A percentile compares a stretch with the other conserved stretches of the same genome.
Conservation (phyloP, 257 asterid species). For the Parsonsia alboflavescens region DNA sequence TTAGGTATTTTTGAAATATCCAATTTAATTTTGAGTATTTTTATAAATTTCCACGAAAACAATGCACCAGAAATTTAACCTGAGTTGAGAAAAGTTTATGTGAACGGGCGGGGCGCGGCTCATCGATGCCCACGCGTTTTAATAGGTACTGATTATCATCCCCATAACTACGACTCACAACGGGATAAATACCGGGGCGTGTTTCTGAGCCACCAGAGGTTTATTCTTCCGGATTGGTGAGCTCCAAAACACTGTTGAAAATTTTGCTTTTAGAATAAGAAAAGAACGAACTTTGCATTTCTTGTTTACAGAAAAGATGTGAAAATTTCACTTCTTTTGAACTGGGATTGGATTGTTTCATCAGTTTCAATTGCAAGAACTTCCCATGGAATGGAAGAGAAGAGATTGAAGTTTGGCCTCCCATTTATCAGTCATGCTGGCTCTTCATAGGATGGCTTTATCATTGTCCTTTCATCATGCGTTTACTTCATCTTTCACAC, state of each 20-base stretch:
- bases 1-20: too few species aligned
- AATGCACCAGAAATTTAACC: too few species aligned
- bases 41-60: too few species aligned
- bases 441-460: conserved; percentile 4
- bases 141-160: too few species aligned
- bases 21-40: too few species aligned
- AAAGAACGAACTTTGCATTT: neutral
- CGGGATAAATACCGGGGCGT: too few species aligned
- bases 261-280: neutral
- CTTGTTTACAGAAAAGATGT: neutral
- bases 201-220: too few species aligned
- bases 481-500: neutral
- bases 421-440: neutral
- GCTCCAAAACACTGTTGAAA: neutral
- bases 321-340: neutral
- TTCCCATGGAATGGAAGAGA: neutral
- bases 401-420: neutral
- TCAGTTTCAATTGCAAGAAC: neutral
- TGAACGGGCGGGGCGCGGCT: too few species aligned
- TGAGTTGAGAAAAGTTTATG: too few species aligned
- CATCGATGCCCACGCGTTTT: too few species aligned
- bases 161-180: too few species aligned
- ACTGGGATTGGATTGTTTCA: neutral
- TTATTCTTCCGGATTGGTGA: neutral
- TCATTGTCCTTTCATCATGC: neutral